A percentile compares a stretch with the other conserved stretches of the same genome.
Evolutionary conservation across 176 grass and related monocot genomes (phyloP).

Genomic region (Carex scoparia): DNA sequence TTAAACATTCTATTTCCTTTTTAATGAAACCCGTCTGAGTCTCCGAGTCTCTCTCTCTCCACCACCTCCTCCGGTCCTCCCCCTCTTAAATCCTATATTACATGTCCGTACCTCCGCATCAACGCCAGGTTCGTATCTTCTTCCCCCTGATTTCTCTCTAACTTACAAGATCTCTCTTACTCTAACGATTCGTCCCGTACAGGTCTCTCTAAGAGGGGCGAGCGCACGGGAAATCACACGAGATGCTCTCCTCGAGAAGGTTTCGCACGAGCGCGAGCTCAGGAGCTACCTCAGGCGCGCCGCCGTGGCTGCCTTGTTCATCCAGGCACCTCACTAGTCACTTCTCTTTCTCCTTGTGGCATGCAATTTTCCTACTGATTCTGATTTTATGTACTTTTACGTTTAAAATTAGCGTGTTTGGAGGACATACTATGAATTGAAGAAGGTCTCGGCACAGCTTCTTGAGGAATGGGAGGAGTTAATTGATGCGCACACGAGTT

Average conservation of each 20-base stretch:
- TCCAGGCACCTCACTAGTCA: slow-evolving; percentile 50
- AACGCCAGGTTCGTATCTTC: slow-evolving; percentile 12
- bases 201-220: slow-evolving; percentile 86
- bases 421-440: slow-evolving; percentile 58
- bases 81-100: neutral
- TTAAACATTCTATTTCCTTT: neutral
- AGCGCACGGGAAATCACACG: slow-evolving; percentile 85
- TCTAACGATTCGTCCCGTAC: neutral
- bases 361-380: neutral
- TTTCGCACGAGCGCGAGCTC: slow-evolving; percentile 79
- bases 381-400: slow-evolving; percentile 8
- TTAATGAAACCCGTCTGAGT: slow-evolving; percentile 26
- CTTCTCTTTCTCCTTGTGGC: neutral
- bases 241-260: slow-evolving; percentile 87
- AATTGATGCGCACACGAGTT: slow-evolving; percentile 39
- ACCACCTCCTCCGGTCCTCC: neutral
- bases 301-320: slow-evolving; percentile 48
- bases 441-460: slow-evolving; percentile 51
- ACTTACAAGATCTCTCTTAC: neutral
- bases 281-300: slow-evolving; percentile 77
- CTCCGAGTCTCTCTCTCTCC: neutral
- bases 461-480: slow-evolving; percentile 61
- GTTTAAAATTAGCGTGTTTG: slow-evolving; percentile 57
- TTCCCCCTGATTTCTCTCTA: neutral
- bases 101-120: slow-evolving; percentile 15